These are phyloP conservation scores for Epithele typhae DNA, from an alignment of 768 basidiomycete species.

Conservation along the genomic window DNA sequence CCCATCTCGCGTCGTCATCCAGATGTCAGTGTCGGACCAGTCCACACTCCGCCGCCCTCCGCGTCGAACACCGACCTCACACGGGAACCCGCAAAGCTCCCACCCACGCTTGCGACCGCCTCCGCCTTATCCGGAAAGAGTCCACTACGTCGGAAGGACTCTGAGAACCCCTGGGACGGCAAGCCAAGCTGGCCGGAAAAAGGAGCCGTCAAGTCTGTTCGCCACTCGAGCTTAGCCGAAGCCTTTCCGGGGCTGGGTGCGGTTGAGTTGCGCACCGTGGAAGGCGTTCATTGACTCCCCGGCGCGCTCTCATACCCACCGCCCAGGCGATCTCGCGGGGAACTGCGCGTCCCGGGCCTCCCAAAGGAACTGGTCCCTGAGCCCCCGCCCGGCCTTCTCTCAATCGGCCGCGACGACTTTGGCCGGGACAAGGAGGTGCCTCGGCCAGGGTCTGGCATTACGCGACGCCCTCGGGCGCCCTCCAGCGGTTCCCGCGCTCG, in stretches of 20 bases:
- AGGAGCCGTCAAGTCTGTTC: conserved; percentile 15
- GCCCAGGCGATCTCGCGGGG: conserved; percentile 13
- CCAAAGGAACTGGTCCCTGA: conserved; percentile 23
- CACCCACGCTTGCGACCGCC: conserved; percentile 12
- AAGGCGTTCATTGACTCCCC: conserved; percentile 12
- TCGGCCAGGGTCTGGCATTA: conserved; percentile 19
- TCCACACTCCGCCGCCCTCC: no score
- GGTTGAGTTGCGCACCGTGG: conserved; percentile 15
- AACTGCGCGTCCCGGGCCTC: conserved; percentile 18
- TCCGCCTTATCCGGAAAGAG: conserved; percentile 8
- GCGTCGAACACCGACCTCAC: no score
- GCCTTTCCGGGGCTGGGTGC: conserved; percentile 14
- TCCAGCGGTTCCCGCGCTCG: conserved; percentile 17
- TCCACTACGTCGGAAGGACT: conserved; percentile 9
- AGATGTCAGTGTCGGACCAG: not conserved
- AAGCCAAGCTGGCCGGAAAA: conserved; percentile 16
- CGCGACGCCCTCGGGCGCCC: conserved; percentile 14
- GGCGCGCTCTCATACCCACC: conserved; percentile 8
- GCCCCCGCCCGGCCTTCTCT: conserved; percentile 7
- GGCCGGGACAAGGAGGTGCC: no score
- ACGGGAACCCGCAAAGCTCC: conserved; percentile 11
- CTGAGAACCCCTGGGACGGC: conserved; percentile 17
- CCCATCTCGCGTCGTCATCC: conserved; percentile 6
- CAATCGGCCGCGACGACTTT: conserved; percentile 11
- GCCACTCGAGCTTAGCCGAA: conserved; percentile 14